Evolutionary conservation across 345 rosid species (phyloP).

Genomic region (Pugionium dolabratum): DNA sequence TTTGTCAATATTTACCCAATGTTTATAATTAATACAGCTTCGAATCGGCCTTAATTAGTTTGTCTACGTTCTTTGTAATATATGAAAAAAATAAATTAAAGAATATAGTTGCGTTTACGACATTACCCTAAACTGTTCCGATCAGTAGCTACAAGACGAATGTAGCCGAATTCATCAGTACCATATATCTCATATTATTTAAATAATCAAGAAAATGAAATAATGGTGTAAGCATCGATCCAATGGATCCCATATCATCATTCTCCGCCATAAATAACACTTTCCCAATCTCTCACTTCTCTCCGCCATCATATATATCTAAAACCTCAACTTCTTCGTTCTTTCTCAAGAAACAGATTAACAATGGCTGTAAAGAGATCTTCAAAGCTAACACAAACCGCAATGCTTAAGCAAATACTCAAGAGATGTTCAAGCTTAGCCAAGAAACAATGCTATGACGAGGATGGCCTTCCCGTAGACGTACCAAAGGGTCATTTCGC

Average conservation of each 20-base stretch:
- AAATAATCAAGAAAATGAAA: slow-evolving; percentile 21
- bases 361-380: slow-evolving; percentile 60
- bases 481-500: slow-evolving; percentile 96
- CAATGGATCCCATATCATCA: slow-evolving; percentile 15
- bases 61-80: too few relatives aligned
- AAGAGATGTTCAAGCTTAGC: slow-evolving; percentile 80
- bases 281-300: slow-evolving; percentile 27
- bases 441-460: slow-evolving; percentile 54
- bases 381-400: slow-evolving; percentile 58
- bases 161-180: too few relatives aligned
- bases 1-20: neutral
- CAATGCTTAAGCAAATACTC: slow-evolving; percentile 68
- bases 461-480: slow-evolving; percentile 63
- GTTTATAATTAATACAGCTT: neutral
- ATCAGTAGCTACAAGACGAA: neutral
- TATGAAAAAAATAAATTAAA: neutral
- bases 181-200: too few relatives aligned
- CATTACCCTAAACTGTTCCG: slow-evolving; percentile 13
- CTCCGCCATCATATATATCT: slow-evolving; percentile 32
- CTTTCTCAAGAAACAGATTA: slow-evolving; percentile 6
- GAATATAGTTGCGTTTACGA: slow-evolving; percentile 24
- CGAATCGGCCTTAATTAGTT: too few relatives aligned
- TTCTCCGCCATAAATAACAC: slow-evolving; percentile 48
- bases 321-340: slow-evolving; percentile 4
- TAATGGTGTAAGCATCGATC: slow-evolving; percentile 13